Conservation (phyloP, 2,329 filamentous ascomycete species). For the Xylariales sp. region DNA sequence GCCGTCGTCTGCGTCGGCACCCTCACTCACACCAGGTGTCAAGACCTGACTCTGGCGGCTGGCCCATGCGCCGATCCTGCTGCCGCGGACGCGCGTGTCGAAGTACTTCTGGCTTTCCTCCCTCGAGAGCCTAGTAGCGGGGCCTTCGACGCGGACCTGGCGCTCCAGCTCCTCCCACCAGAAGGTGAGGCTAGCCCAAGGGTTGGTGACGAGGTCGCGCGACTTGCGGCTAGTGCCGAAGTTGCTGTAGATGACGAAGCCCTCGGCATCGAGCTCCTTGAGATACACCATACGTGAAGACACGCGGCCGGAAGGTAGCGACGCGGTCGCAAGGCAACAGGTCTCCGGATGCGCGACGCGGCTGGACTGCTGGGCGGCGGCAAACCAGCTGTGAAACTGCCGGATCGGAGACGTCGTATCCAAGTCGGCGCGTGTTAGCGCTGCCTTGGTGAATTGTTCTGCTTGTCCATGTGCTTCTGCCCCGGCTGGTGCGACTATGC, state of each 20-base stretch:
- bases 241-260: constrained; percentile 95
- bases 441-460: constrained; percentile 76
- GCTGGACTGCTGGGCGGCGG: constrained; percentile 67
- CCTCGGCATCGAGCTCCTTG: constrained; percentile 86
- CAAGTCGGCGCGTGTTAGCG: constrained; percentile 72
- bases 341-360: constrained; percentile 83
- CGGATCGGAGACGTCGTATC: constrained; percentile 72
- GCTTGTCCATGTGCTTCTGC: constrained; percentile 71
- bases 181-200: constrained; percentile 85
- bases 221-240: constrained; percentile 81
- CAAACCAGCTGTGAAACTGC: constrained; percentile 94
- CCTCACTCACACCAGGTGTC: constrained; percentile 50
- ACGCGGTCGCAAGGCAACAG: constrained; percentile 85
- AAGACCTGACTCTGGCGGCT: constrained; percentile 87
- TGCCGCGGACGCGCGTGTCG: constrained; percentile 79
- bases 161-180: constrained; percentile 89
- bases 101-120: constrained; percentile 80
- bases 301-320: constrained; percentile 84
- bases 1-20: constrained; percentile 68
- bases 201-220: constrained; percentile 76
- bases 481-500: constrained; percentile 72
- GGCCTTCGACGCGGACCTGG: constrained; percentile 90
- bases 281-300: constrained; percentile 90
- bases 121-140: constrained; percentile 70
- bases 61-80: constrained; percentile 91